phyloP scores from a whole-genome alignment of 169 alveolate species.

The Eimeria tenella region DNA sequence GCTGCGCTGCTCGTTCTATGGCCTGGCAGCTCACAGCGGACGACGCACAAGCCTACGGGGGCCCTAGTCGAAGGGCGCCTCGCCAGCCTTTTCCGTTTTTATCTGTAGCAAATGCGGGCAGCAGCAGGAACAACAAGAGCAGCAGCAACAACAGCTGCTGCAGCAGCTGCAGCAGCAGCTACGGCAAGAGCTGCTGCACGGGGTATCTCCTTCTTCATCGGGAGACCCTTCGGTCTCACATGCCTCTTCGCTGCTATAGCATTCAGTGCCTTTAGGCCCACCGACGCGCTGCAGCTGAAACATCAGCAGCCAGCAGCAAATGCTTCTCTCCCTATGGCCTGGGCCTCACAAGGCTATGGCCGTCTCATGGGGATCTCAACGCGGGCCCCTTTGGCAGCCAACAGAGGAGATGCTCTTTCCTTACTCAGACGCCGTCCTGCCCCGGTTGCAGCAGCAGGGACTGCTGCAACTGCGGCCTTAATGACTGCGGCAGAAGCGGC shows the following conservation, averaged over 20 bases:
- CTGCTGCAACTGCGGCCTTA: neutral
- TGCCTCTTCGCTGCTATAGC: neutral
- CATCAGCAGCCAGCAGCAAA: neutral
- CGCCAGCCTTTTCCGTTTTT: too few relatives aligned
- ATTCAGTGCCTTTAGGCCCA: neutral
- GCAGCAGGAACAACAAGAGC: neutral
- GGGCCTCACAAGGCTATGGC: neutral
- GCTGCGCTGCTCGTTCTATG: too few relatives aligned
- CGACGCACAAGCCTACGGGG: too few relatives aligned
- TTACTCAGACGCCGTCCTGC: neutral
- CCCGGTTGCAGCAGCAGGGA: neutral
- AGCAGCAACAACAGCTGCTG: too few relatives aligned
- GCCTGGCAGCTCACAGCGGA: too few relatives aligned
- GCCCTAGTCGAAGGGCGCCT: too few relatives aligned
- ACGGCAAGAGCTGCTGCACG: too few relatives aligned
- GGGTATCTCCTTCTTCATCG: neutral
- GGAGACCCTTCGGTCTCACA: neutral
- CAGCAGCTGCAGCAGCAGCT: too few relatives aligned
- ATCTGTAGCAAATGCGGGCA: neutral
- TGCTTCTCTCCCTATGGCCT: neutral
- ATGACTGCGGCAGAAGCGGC: slow-evolving; percentile 4
- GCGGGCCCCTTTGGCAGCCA: neutral
- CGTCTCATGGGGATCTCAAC: neutral
- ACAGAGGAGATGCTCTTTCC: neutral
- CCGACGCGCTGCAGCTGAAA: slow-evolving; percentile 20